phyloP scores from a whole-genome alignment of 2,329 filamentous ascomycete species.

The Xylaria hypoxylon region DNA sequence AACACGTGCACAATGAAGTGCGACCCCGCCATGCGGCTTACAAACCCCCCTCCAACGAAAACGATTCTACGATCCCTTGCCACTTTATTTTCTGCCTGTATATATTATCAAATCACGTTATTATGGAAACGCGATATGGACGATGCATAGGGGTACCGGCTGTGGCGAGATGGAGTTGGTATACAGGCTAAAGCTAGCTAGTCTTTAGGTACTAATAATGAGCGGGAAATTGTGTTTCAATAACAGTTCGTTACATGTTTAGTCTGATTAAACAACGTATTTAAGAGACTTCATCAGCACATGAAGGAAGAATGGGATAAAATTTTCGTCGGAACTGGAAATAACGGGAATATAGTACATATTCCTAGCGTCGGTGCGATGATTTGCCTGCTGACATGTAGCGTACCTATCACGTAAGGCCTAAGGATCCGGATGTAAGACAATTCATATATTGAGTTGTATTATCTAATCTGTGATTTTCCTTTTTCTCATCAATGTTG shows the following conservation, averaged over 20 bases:
- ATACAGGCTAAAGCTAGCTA: not conserved
- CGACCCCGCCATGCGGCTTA: constrained; percentile 8
- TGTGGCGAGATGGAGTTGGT: constrained; percentile 1
- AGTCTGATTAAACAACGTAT: not conserved
- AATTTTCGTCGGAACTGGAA: not conserved
- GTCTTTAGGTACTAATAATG: not conserved
- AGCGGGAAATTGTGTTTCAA: not conserved
- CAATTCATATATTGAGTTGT: not conserved
- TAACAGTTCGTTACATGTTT: not conserved
- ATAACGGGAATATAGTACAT: not conserved
- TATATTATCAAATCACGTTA: constrained; percentile 6
- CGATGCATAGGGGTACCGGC: constrained; percentile 1
- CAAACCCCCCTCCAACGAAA: not conserved
- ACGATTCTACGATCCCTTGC: not conserved
- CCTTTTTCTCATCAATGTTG: not conserved
- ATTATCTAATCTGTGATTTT: not conserved
- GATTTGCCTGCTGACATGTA: not conserved
- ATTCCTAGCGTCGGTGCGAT: not conserved
- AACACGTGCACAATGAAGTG: constrained; percentile 5
- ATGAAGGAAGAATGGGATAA: not conserved
- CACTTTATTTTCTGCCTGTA: constrained; percentile 4
- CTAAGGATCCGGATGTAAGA: not conserved
- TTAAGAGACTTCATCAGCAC: not conserved
- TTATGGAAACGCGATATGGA: not conserved
- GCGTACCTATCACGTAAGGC: constrained; percentile 27